These are phyloP conservation scores for Bidens hawaiensis DNA, from an alignment of 140 eudicot genomes.

Conservation along the genomic window DNA sequence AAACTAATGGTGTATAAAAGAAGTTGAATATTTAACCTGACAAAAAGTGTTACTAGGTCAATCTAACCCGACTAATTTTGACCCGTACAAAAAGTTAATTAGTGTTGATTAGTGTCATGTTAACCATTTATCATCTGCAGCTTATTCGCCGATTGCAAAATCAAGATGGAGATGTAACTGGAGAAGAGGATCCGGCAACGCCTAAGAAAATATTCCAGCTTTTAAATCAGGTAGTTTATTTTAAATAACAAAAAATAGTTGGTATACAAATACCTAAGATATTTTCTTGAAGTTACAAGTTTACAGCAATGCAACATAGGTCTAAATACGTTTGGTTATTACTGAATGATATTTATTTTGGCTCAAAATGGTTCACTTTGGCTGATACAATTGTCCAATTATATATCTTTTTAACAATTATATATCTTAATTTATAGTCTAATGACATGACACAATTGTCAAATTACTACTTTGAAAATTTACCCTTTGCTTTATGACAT, in stretches of 20 bases:
- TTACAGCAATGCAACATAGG: not conserved
- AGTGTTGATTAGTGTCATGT: not conserved
- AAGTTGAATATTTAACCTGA: not conserved
- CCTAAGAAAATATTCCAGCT: slow-evolving; percentile 88
- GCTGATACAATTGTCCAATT: no score
- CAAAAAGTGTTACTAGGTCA: not conserved
- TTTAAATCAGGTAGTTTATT: slow-evolving; percentile 63
- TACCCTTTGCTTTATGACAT: slow-evolving; percentile 8
- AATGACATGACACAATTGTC: no score
- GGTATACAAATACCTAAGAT: not conserved
- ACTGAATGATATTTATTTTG: no score
- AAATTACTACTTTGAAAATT: slow-evolving; percentile 1
- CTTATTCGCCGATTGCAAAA: slow-evolving; percentile 70
- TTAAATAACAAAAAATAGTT: not conserved
- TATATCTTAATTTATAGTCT: no score
- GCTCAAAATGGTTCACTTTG: no score
- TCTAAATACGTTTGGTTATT: no score
- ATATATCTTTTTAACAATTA: no score
- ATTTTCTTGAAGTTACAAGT: slow-evolving; percentile 1
- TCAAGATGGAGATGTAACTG: slow-evolving; percentile 80
- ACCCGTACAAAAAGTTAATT: not conserved
- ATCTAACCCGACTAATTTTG: not conserved
- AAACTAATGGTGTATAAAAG: not conserved
- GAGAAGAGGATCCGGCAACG: slow-evolving; percentile 86
- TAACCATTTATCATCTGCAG: slow-evolving; percentile 34